A percentile compares a stretch with the other conserved stretches of the same genome.
Evolutionary conservation across 257 asterid genomes (phyloP).

Genomic region (Ballota nigra): DNA sequence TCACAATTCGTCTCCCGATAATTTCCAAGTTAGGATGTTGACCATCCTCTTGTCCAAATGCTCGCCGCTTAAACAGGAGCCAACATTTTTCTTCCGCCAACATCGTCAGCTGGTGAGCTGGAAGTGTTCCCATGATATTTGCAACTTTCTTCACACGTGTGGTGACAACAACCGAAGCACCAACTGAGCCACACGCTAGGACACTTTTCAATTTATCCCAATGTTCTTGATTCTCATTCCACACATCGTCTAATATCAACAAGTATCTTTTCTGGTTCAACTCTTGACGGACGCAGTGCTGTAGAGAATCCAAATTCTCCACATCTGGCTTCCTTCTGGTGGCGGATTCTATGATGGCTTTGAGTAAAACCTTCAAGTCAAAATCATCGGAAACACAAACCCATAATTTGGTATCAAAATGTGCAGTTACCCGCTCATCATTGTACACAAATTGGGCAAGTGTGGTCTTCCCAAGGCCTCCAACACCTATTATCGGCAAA

Average conservation of each 20-base stretch:
- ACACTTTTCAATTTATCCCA: neutral
- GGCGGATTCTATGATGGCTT: neutral
- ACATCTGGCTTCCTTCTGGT: neutral
- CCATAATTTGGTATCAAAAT: constrained; percentile 25
- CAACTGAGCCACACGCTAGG: neutral
- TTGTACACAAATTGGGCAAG: constrained; percentile 25
- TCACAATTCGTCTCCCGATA: neutral
- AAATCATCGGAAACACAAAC: constrained; percentile 12
- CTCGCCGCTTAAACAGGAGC: neutral
- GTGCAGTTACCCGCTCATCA: neutral
- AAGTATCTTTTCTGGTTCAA: neutral
- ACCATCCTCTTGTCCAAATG: neutral
- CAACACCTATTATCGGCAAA: neutral
- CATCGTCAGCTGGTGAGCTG: neutral
- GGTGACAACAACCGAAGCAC: neutral
- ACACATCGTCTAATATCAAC: neutral
- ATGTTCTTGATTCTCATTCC: neutral
- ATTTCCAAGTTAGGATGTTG: neutral
- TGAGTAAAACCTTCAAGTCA: neutral
- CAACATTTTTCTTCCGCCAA: neutral
- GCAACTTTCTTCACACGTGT: neutral
- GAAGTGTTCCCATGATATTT: constrained; percentile 7
- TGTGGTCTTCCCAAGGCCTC: constrained; percentile 34
- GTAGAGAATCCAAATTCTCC: neutral
- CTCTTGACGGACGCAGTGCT: neutral